These are phyloP conservation scores for Kodamaea arcana DNA, from an alignment of 1,139 yeast genomes.

Conservation along the genomic window DNA sequence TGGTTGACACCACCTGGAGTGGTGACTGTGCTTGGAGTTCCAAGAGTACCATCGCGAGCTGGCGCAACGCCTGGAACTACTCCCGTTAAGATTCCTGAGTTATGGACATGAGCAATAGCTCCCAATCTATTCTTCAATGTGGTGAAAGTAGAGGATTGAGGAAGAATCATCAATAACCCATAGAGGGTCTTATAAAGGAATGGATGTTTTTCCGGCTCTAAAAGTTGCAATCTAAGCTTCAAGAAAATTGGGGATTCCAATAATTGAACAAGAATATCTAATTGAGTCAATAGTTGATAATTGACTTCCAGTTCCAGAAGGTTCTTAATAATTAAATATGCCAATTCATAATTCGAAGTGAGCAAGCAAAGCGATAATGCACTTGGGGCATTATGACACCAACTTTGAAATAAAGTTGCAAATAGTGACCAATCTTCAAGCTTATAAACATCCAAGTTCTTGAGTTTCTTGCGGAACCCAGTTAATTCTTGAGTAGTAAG, in stretches of 20 bases:
- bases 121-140: constrained; percentile 73
- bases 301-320: constrained; percentile 74
- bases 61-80: constrained; percentile 19
- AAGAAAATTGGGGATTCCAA: constrained; percentile 84
- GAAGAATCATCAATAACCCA: constrained; percentile 89
- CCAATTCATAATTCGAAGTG: constrained; percentile 86
- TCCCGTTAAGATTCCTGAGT: constrained; percentile 13
- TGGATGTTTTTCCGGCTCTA: constrained; percentile 84
- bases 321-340: constrained; percentile 72
- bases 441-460: constrained; percentile 40
- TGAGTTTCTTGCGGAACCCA: constrained; percentile 64
- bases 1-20: constrained; percentile 19
- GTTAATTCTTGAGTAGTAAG: constrained; percentile 84
- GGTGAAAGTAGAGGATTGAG: constrained; percentile 91
- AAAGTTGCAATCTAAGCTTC: constrained; percentile 75
- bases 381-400: constrained; percentile 93
- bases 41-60: neutral
- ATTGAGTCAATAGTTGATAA: constrained; percentile 66
- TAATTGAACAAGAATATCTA: constrained; percentile 76
- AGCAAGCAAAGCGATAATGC: constrained; percentile 80
- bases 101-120: constrained; percentile 32
- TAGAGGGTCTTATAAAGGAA: constrained; percentile 82
- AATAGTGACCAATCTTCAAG: constrained; percentile 70
- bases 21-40: constrained; percentile 1
- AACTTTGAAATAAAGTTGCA: constrained; percentile 74